These are phyloP conservation scores for Carex arenaria DNA, from an alignment of 202 grass and related monocot genomes.

Conservation along the genomic window DNA sequence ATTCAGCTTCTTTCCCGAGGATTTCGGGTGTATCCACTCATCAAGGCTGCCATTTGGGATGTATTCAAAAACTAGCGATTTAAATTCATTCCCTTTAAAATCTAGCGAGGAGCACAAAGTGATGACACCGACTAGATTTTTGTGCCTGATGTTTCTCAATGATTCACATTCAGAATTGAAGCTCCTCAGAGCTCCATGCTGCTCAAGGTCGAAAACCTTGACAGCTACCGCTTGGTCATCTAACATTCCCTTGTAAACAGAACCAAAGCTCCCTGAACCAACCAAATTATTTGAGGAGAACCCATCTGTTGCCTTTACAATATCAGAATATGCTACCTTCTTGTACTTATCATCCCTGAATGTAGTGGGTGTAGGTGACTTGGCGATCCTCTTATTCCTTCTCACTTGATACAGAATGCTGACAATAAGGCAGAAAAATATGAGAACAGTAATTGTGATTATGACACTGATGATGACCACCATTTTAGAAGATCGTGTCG, in stretches of 20 bases:
- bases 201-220: slow-evolving; percentile 31
- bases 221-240: neutral
- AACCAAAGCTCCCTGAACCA: slow-evolving; percentile 32
- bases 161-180: slow-evolving; percentile 31
- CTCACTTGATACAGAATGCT: neutral
- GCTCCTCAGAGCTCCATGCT: slow-evolving; percentile 14
- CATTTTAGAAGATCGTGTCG: neutral
- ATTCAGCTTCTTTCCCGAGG: neutral
- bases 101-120: slow-evolving; percentile 31
- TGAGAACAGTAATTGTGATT: neutral
- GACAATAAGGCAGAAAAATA: neutral
- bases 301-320: slow-evolving; percentile 37
- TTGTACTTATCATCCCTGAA: slow-evolving; percentile 2
- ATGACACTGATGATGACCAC: neutral
- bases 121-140: slow-evolving; percentile 30
- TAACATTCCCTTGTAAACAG: slow-evolving; percentile 38
- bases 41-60: slow-evolving; percentile 35
- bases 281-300: slow-evolving; percentile 32
- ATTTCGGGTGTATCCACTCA: slow-evolving; percentile 23
- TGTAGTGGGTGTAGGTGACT: neutral
- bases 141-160: slow-evolving; percentile 25
- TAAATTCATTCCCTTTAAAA: slow-evolving; percentile 32
- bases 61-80: slow-evolving; percentile 24
- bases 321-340: slow-evolving; percentile 44
- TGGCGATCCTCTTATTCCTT: neutral